phyloP scores from a whole-genome alignment of 1,284 basidiomycete species.

The Rhodotorula sp. region DNA sequence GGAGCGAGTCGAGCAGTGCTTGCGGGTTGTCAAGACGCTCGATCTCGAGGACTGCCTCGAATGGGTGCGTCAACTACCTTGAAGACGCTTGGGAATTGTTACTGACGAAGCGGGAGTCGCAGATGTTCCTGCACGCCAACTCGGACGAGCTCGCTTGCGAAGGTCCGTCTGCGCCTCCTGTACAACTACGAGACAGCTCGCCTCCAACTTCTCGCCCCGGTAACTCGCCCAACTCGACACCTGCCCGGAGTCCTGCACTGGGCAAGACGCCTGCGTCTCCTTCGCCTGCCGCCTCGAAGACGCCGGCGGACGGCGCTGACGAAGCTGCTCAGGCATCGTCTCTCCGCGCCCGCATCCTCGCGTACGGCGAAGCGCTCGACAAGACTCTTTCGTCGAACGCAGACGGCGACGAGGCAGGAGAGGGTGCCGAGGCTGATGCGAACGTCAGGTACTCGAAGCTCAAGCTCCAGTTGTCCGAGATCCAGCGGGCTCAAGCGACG shows the following conservation, averaged over 20 bases:
- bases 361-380: slow-evolving; percentile 28
- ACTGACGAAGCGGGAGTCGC: not conserved
- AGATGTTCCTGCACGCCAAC: slow-evolving; percentile 69
- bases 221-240: not conserved
- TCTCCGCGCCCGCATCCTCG: slow-evolving; percentile 32
- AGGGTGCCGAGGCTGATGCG: slow-evolving; percentile 37
- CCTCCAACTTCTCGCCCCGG: slow-evolving; percentile 5
- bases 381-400: slow-evolving; percentile 12
- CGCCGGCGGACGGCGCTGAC: not conserved
- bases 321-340: slow-evolving; percentile 7
- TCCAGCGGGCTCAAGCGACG: slow-evolving; percentile 39
- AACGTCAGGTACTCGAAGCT: slow-evolving; percentile 36
- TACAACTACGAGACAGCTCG: not conserved
- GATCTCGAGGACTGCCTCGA: slow-evolving; percentile 88
- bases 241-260: no score
- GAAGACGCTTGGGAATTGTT: no score
- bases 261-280: not conserved
- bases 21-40: slow-evolving; percentile 60
- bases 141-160: slow-evolving; percentile 59
- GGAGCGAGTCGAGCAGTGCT: slow-evolving; percentile 65
- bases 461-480: slow-evolving; percentile 36
- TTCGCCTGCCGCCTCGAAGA: not conserved
- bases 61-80: slow-evolving; percentile 63
- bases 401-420: slow-evolving; percentile 17
- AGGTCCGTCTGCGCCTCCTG: slow-evolving; percentile 19